Evolutionary conservation across 2,329 filamentous ascomycete genomes (phyloP), one percentile per base, ranked within the genome.

Genomic region (Blastomyces emzantsi): DNA sequence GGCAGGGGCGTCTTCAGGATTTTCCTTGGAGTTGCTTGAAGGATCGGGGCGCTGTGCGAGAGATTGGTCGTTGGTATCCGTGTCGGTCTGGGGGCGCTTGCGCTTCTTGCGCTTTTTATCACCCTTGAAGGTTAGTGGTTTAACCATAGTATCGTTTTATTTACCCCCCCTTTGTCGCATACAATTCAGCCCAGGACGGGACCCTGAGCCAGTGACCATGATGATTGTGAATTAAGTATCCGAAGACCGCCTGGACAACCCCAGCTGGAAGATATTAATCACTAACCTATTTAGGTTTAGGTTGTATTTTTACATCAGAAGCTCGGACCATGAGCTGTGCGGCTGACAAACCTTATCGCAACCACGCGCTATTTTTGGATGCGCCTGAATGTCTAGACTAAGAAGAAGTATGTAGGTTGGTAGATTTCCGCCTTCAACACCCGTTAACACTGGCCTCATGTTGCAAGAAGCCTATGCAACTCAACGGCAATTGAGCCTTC

Each of bases 31-130:
- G 30, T 55, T 51, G 17, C 63, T 69, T 66, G 17, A 65, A 56
- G 36, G 64, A 51, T 55, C 65, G 63, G 61, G 71, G 69, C 79
- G 60, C 81, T 78, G 43, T 74, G 71, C 54, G 76, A 75, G 62
- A 73, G 63, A 69, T 60, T n/a, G 67, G 59, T 56, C 64, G 69
- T 76, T 74, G 15, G 76, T 74, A 36, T 79, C 76, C 65, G 81
- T 78, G 54, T 85, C 80, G 54, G 79, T 79, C 61, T 81, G 80
- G 58, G 83, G 78, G 69, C 90, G 86, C 83, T 96, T 97, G 75
- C 91, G 85, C 82, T 97, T 97, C 78, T 94, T 96, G 65, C 85
- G 79, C 79, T 94, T 94, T 78, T 95, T 97, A 79, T 99, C 94
- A 81, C 94, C 94, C 79, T 99, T 99, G 83, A 99, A 99, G 59